Percentiles rank a stretch among this genome's conserved stretches.
These are phyloP conservation scores for Phytophthora tubulina DNA, from an alignment of 352 stramenopile genomes.

Conservation along the genomic window DNA sequence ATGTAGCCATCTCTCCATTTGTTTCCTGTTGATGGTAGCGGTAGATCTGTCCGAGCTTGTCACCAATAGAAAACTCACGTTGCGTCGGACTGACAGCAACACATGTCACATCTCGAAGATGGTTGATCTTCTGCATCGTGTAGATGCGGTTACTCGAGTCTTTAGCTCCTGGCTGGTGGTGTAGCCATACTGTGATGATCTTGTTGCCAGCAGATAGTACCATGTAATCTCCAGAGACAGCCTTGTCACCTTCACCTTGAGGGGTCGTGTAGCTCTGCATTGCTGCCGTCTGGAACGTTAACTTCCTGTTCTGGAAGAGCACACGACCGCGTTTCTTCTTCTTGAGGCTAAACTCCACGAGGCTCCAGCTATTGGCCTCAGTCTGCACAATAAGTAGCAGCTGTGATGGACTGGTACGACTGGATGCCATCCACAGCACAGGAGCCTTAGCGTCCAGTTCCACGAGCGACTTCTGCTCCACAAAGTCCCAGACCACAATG, in stretches of 20 bases:
- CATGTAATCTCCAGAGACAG: conserved; percentile 58
- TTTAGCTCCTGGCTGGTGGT: conserved; percentile 35
- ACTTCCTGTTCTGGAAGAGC: conserved; percentile 59
- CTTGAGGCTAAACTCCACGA: conserved; percentile 82
- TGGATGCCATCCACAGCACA: conserved; percentile 80
- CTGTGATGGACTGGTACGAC: conserved; percentile 60
- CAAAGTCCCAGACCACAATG: conserved; percentile 82
- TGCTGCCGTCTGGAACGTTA: conserved; percentile 54
- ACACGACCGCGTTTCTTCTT: conserved; percentile 61
- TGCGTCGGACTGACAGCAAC: conserved; percentile 60
- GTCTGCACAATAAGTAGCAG: conserved; percentile 66
- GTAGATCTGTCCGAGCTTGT: conserved; percentile 73
- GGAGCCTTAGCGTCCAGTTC: conserved; percentile 56
- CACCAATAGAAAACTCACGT: conserved; percentile 74
- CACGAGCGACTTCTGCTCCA: conserved; percentile 72
- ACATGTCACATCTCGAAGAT: conserved; percentile 66
- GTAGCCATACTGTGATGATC: conserved; percentile 55
- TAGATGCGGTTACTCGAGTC: conserved; percentile 41
- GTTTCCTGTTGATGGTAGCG: conserved; percentile 44
- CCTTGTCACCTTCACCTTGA: conserved; percentile 1
- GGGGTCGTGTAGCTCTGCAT: conserved; percentile 63
- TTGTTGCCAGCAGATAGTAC: conserved; percentile 50
- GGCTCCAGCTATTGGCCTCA: conserved; percentile 44
- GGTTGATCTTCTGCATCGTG: conserved; percentile 52
- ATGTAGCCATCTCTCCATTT: conserved; percentile 11